These are phyloP conservation scores for Phytophthora quininea DNA, from an alignment of 352 stramenopile species.

Conservation along the genomic window DNA sequence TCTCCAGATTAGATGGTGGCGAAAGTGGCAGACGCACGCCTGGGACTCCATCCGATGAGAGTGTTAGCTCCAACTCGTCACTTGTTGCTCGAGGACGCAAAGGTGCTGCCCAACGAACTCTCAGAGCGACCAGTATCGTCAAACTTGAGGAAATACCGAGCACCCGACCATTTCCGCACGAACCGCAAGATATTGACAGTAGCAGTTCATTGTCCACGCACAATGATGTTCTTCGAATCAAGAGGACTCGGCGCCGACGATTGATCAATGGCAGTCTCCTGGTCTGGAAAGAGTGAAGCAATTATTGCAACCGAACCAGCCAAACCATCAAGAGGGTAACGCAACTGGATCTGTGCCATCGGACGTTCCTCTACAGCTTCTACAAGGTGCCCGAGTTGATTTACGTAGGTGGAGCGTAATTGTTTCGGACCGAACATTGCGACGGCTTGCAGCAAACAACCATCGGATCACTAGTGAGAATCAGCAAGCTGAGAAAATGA, in stretches of 20 bases:
- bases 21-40: constrained; percentile 33
- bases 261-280: constrained; percentile 15
- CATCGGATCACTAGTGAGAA: constrained; percentile 40
- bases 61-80: neutral
- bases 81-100: constrained; percentile 6
- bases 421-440: constrained; percentile 66
- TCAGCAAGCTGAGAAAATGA: constrained; percentile 21
- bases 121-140: constrained; percentile 18
- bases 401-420: constrained; percentile 77
- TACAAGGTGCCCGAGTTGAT: constrained; percentile 56
- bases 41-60: constrained; percentile 9
- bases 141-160: constrained; percentile 29
- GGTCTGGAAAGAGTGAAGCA: constrained; percentile 32
- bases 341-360: constrained; percentile 7
- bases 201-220: neutral
- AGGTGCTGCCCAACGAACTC: constrained; percentile 11
- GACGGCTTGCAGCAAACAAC: constrained; percentile 70
- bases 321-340: constrained; percentile 9
- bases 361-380: constrained; percentile 71
- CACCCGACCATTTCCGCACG: neutral
- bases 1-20: constrained; percentile 13
- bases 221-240: constrained; percentile 37
- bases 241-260: constrained; percentile 22
- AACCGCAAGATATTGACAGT: neutral
- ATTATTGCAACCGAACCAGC: constrained; percentile 17